phyloP scores from a whole-genome alignment of 371 early-diverging fungal genomes.

The Rhizopus sp. region DNA sequence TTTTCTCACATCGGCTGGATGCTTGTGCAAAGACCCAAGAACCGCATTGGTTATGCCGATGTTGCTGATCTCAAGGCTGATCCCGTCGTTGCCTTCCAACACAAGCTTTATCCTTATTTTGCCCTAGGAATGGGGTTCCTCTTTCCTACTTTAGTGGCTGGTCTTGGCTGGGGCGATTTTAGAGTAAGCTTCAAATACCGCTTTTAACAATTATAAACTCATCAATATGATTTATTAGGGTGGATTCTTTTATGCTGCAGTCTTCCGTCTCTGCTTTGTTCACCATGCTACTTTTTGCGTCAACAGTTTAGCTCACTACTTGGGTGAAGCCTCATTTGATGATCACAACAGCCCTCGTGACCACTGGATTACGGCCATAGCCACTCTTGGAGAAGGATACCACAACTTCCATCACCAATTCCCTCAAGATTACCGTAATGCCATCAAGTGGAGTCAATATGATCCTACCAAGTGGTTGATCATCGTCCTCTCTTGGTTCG shows the following conservation, averaged over 20 bases:
- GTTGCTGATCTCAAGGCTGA: constrained; percentile 83
- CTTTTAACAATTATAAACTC: neutral
- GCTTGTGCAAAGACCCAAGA: constrained; percentile 75
- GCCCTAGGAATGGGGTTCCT: constrained; percentile 74
- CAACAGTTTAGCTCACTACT: constrained; percentile 84
- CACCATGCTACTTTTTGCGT: constrained; percentile 96
- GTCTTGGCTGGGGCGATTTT: constrained; percentile 90
- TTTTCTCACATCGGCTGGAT: constrained; percentile 94
- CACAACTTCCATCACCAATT: constrained; percentile 96
- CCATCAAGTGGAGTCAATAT: constrained; percentile 86
- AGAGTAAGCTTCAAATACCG: constrained; percentile 35
- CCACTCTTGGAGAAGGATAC: constrained; percentile 85
- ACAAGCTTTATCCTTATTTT: constrained; percentile 78
- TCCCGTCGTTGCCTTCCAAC: constrained; percentile 79
- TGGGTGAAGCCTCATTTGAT: constrained; percentile 84
- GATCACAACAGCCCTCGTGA: constrained; percentile 82
- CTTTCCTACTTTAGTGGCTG: constrained; percentile 81
- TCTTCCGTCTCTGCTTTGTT: constrained; percentile 78
- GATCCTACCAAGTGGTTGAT: constrained; percentile 98
- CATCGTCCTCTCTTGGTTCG: constrained; percentile 60
- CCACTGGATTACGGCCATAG: constrained; percentile 78
- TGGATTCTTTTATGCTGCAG: constrained; percentile 86
- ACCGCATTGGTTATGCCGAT: constrained; percentile 78
- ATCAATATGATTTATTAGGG: constrained; percentile 48
- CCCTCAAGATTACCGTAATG: constrained; percentile 96